phyloP scores from a whole-genome alignment of 306 rosid species.

The Lathyrus oleraceus region DNA sequence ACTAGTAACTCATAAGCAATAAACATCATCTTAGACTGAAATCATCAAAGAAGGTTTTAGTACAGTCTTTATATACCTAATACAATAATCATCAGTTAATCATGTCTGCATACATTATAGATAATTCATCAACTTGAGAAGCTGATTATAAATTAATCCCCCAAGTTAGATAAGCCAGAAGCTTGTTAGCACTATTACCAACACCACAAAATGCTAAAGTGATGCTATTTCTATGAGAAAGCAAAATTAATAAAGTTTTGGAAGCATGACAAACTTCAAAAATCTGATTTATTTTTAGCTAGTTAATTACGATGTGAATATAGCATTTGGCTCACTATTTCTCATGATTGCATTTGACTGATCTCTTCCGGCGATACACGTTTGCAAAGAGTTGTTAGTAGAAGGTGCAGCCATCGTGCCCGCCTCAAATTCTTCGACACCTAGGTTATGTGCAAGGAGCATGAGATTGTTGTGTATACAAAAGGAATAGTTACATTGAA shows the following conservation, averaged over 20 bases:
- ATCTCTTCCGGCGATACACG: constrained; percentile 48
- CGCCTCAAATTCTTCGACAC: constrained; percentile 37
- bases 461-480: constrained; percentile 13
- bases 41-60: constrained; percentile 6
- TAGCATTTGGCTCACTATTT: constrained; percentile 44
- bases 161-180: constrained; percentile 22
- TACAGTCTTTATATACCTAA: neutral
- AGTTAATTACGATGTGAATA: constrained; percentile 47
- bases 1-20: neutral
- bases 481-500: constrained; percentile 8
- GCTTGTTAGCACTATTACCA: constrained; percentile 21
- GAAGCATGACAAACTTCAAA: constrained; percentile 41
- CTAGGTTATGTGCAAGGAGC: neutral
- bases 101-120: constrained; percentile 3
- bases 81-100: constrained; percentile 14
- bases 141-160: constrained; percentile 27
- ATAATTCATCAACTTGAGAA: constrained; percentile 22
- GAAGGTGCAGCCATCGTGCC: constrained; percentile 29
- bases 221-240: constrained; percentile 29
- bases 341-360: constrained; percentile 37
- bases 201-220: constrained; percentile 17
- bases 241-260: constrained; percentile 37
- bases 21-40: constrained; percentile 10
- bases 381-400: constrained; percentile 38
- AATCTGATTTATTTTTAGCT: constrained; percentile 45